Evolutionary conservation across 768 basidiomycete species (phyloP), one percentile per base, ranked within the genome.

Genomic region (Russula earlei): DNA sequence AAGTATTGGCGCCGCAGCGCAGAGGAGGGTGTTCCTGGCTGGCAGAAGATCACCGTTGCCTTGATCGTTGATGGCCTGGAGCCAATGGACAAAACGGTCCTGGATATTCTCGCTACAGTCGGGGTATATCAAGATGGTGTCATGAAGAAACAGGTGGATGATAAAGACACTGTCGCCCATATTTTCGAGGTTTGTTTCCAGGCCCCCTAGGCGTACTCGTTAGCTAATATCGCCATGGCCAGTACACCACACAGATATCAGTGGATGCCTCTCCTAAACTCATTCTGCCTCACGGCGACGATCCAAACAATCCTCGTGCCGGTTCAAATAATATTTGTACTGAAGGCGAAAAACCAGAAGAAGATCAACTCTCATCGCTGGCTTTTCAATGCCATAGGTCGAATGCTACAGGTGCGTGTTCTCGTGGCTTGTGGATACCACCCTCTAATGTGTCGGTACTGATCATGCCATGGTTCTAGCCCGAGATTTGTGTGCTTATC

Each of bases 201-300:
- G n/a, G 20, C 24, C 29, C 51, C 10, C 48, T 17, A 20, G 6
- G 12, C 17, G 14, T 4, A 43, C 31, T 24, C 36, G 10, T 47
- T 64, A 52, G 24, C 61, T 41, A 27, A 55, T 38, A 5, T n/a
- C 27, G 20, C 45, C 22, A 5, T 49, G 49, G 52, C 22, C 62
- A 96, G 90, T 99, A 97, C 70, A 98, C 95, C 1, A 97, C 94
- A 0, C 92, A 96, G 68, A 77, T 99, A 20, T 95, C 92, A 0
- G 85, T 99, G 62, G 94, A 95, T 63, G 74, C 91, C 2, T 85
- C 85, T 2, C 94, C 94, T 0, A 87, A 91, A 65, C 78, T 97
- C 36, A 87, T 97, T 46, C 82, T 93, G 24, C 95, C 96, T 37
- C 87, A 91, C 65, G 78, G 82, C 12, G 87, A 90, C 34, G 91